phyloP scores from a whole-genome alignment of 257 asterid genomes.

The Penstemon davidsonii region DNA sequence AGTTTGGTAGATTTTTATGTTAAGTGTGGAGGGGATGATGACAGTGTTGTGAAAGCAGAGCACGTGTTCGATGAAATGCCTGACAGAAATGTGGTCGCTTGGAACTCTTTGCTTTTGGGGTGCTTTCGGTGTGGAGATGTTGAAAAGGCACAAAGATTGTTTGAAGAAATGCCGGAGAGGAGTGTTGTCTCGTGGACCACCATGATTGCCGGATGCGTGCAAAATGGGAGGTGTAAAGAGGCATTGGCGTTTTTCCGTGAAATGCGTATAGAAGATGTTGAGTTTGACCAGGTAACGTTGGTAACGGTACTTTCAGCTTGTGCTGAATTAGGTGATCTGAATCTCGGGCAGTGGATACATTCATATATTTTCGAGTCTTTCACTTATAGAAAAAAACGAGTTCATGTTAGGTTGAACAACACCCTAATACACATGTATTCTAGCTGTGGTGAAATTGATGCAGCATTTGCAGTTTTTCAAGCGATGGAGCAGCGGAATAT shows the following conservation, averaged over 20 bases:
- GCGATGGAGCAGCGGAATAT: conserved; percentile 48
- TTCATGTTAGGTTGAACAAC: conserved; percentile 51
- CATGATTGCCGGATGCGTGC: conserved; percentile 67
- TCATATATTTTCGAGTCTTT: conserved; percentile 38
- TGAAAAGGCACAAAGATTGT: conserved; percentile 45
- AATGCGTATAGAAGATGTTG: conserved; percentile 46
- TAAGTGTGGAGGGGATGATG: conserved; percentile 43
- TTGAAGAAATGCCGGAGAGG: conserved; percentile 62
- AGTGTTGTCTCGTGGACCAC: conserved; percentile 85
- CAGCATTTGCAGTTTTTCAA: conserved; percentile 53
- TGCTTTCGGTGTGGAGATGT: conserved; percentile 48
- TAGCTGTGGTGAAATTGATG: conserved; percentile 69
- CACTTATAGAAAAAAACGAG: conserved; percentile 26
- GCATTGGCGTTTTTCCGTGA: conserved; percentile 50
- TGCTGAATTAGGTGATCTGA: conserved; percentile 69
- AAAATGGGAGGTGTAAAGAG: conserved; percentile 58
- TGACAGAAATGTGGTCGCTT: conserved; percentile 59
- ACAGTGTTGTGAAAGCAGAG: conserved; percentile 38
- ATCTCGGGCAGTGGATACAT: conserved; percentile 69
- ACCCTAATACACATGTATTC: conserved; percentile 83
- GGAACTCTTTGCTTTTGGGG: conserved; percentile 77
- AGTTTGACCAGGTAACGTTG: conserved; percentile 71
- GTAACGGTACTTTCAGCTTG: conserved; percentile 71
- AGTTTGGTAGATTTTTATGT: conserved; percentile 71
- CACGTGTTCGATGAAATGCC: conserved; percentile 68